Base-by-base conservation (phyloP, 2,329 filamentous ascomycete genomes). In the Hypoxylon sp. region DNA sequence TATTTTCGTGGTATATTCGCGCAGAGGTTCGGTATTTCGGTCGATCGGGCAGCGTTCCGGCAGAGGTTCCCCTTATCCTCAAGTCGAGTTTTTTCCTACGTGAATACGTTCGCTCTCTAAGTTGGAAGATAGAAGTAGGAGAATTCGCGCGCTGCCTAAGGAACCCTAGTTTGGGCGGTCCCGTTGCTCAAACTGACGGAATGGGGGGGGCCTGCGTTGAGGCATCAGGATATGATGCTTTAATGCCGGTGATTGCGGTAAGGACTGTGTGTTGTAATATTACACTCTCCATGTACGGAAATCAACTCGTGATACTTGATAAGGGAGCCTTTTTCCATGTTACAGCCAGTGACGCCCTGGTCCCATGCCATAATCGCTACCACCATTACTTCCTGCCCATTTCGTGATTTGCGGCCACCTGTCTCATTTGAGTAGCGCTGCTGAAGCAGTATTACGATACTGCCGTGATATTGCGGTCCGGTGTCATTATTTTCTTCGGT, bases 221-320 rank as follows among this genome's bases (percentile, higher is more conserved):
- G 42, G 57, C 52, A 61, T 52, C 42, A 26, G 29, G 59, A 62
- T 47, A 62, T 47, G 61, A 51, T 62, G 53, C 35, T 37, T 39
- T 64, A 59, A 64, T 66, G 54, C 53, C 47, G 52, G 66, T 61
- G 52, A 22, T 47, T 62, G 63, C 69, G 69, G 69, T 71, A 71
- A 70, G 63, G 70, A 72, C 70, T 69, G 70, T 71, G 26, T 57
- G 59, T 58, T 59, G 60, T 70, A 70, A 63, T 67, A 66, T 67
- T 71, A 71, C 63, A 64, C 65, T 63, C 59, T 66, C 66, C 57
- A 60, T 44, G 39, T 48, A 55, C 54, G 55, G 57, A 60, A 70
- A 67, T 44, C 37, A 58, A 57, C 64, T 70, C 54, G 62, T 39
- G 48, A 31, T 63, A 66, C 52, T 67, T 68, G 46, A 60, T 59